Evolutionary conservation across 2,329 filamentous ascomycete species (phyloP).

Genomic region (Pseudomassariella vexata): DNA sequence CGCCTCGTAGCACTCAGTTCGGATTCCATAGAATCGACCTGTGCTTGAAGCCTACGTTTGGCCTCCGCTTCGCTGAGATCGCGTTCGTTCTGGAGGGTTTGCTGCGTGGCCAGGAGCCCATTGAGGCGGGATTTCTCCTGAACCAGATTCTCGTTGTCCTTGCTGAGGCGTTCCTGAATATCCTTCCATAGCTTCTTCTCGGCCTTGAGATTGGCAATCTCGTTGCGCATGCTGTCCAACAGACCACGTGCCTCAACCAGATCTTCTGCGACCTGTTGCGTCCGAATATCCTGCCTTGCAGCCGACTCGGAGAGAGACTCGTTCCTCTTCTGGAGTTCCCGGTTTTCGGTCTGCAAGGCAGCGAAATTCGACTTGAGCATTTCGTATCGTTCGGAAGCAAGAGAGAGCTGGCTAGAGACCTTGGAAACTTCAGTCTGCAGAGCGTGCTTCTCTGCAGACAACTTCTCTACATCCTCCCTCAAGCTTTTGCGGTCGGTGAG

Average conservation of each 20-base stretch:
- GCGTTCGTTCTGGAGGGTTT: conserved; percentile 87
- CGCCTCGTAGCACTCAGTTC: conserved; percentile 76
- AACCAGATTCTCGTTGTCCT: conserved; percentile 79
- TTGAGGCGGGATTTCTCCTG: conserved; percentile 84
- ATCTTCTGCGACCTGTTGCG: conserved; percentile 89
- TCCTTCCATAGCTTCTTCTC: conserved; percentile 94
- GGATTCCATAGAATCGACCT: conserved; percentile 71
- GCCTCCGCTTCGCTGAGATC: conserved; percentile 78
- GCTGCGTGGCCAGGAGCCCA: conserved; percentile 74
- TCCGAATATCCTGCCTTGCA: conserved; percentile 83
- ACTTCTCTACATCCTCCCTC: conserved; percentile 75
- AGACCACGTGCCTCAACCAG: conserved; percentile 79
- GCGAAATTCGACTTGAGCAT: conserved; percentile 86
- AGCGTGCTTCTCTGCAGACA: conserved; percentile 76
- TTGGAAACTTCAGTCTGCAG: conserved; percentile 79
- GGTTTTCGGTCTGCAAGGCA: conserved; percentile 78
- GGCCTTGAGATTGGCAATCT: conserved; percentile 87
- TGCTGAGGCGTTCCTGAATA: conserved; percentile 80
- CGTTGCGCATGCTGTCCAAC: conserved; percentile 81
- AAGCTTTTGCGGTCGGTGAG: conserved; percentile 74
- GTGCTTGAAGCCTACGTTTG: conserved; percentile 71
- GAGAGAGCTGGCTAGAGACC: conserved; percentile 71
- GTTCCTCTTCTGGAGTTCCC: conserved; percentile 77
- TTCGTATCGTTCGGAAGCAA: conserved; percentile 78
- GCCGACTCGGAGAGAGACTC: conserved; percentile 73